A percentile compares a stretch with the other conserved stretches of the same genome.
Evolutionary conservation across 2,329 filamentous ascomycete species (phyloP).

Genomic region (Albophoma yamanashiensis): DNA sequence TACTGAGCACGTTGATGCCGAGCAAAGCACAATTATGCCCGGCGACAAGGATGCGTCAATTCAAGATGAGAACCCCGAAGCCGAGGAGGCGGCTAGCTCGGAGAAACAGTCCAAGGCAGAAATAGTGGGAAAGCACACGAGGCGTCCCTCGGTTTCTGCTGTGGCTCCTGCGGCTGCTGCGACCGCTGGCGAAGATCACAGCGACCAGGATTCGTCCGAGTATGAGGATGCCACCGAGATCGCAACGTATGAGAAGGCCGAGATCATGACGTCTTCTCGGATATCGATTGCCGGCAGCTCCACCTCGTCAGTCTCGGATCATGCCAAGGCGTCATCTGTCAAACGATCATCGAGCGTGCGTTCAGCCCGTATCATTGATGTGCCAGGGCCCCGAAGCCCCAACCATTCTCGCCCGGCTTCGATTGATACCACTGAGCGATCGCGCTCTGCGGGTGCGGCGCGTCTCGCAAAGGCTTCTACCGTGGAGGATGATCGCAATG

Average conservation of each 20-base stretch:
- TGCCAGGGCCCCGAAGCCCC: constrained; percentile 40
- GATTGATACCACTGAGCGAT: constrained; percentile 31
- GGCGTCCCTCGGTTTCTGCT: neutral
- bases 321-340: constrained; percentile 25
- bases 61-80: neutral
- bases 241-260: constrained; percentile 41
- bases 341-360: constrained; percentile 36
- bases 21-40: neutral
- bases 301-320: constrained; percentile 38
- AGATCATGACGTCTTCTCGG: constrained; percentile 45
- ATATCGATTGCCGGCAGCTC: constrained; percentile 43
- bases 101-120: neutral
- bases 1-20: neutral
- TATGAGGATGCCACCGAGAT: constrained; percentile 35
- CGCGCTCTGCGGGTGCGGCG: constrained; percentile 28
- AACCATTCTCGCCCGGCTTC: constrained; percentile 37
- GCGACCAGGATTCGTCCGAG: constrained; percentile 6
- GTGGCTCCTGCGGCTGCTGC: neutral
- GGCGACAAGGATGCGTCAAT: neutral
- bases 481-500: constrained; percentile 26
- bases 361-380: constrained; percentile 48
- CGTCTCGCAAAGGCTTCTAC: constrained; percentile 23
- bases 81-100: neutral
- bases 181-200: neutral
- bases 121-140: neutral